These are phyloP conservation scores for Aspergillus novofumigatus DNA, from an alignment of 2,329 filamentous ascomycete genomes.

Conservation along the genomic window DNA sequence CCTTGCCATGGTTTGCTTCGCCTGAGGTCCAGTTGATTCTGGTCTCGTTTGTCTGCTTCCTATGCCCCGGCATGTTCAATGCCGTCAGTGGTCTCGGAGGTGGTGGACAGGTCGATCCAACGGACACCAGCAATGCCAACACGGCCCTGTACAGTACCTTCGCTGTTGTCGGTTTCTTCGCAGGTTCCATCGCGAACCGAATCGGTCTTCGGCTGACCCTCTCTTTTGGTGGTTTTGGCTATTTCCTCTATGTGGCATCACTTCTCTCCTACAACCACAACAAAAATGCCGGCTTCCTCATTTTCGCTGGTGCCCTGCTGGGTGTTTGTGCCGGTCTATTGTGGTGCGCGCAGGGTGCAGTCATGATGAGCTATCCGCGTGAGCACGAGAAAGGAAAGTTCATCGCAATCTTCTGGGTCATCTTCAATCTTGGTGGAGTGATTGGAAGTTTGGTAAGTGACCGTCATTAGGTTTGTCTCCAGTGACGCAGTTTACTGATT, in stretches of 20 bases:
- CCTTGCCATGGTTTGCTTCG: conserved; percentile 66
- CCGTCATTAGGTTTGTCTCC: not conserved
- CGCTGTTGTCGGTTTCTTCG: conserved; percentile 60
- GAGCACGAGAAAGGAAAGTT: conserved; percentile 81
- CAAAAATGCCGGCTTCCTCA: conserved; percentile 45
- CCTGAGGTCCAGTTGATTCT: conserved; percentile 68
- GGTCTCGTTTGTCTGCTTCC: conserved; percentile 66
- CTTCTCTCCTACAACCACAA: conserved; percentile 51
- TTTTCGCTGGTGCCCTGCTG: conserved; percentile 47
- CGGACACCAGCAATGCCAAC: conserved; percentile 62
- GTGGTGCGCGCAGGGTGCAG: conserved; percentile 50
- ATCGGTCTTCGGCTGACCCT: conserved; percentile 42
- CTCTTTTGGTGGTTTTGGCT: conserved; percentile 45
- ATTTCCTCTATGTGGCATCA: conserved; percentile 47
- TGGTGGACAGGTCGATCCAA: conserved; percentile 55
- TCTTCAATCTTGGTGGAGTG: conserved; percentile 88
- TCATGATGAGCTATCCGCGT: conserved; percentile 74
- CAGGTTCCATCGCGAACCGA: conserved; percentile 48
- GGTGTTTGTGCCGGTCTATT: conserved; percentile 48
- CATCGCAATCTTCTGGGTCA: conserved; percentile 90
- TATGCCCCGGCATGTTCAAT: conserved; percentile 72
- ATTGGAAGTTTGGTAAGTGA: conserved; percentile 66
- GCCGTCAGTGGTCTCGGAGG: conserved; percentile 63
- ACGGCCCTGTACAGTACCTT: conserved; percentile 71
- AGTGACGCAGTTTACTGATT: not conserved